Conservation (phyloP, 2,329 filamentous ascomycete genomes). For the Celoporthe dispersa region DNA sequence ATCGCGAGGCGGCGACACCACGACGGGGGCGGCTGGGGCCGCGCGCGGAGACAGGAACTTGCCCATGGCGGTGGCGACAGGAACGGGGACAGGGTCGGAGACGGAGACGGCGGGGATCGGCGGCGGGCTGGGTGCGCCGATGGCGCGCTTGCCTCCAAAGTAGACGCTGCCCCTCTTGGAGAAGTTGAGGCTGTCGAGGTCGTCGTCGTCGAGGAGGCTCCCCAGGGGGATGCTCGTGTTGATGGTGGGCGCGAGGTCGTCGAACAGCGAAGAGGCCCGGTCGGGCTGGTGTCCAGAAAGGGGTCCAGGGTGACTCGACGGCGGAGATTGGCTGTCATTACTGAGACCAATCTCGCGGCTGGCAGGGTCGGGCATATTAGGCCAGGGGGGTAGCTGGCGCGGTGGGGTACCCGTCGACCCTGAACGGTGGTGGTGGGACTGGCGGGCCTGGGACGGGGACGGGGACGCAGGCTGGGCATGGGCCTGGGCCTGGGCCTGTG, state of each 20-base stretch:
- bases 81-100: neutral
- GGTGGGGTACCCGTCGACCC: conserved; percentile 17
- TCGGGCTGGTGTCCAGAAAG: conserved; percentile 33
- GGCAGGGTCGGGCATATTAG: conserved; percentile 21
- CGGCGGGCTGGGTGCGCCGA: conserved; percentile 19
- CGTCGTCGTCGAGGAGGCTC: conserved; percentile 62
- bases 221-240: conserved; percentile 61
- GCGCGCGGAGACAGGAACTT: conserved; percentile 22
- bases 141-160: conserved; percentile 53
- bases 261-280: conserved; percentile 36
- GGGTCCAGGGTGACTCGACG: conserved; percentile 33
- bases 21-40: conserved; percentile 23
- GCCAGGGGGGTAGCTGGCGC: conserved; percentile 22
- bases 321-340: conserved; percentile 29
- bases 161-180: conserved; percentile 68
- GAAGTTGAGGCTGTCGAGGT: conserved; percentile 61
- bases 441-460: conserved; percentile 18
- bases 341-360: conserved; percentile 26
- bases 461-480: neutral
- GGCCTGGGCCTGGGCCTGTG: neutral
- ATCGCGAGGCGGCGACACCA: conserved; percentile 22
- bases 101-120: conserved; percentile 22
- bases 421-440: conserved; percentile 17
- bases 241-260: conserved; percentile 53
- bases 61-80: conserved; percentile 8